Base-by-base conservation (phyloP, 2,329 filamentous ascomycete species). In the Aspergillus sp. region DNA sequence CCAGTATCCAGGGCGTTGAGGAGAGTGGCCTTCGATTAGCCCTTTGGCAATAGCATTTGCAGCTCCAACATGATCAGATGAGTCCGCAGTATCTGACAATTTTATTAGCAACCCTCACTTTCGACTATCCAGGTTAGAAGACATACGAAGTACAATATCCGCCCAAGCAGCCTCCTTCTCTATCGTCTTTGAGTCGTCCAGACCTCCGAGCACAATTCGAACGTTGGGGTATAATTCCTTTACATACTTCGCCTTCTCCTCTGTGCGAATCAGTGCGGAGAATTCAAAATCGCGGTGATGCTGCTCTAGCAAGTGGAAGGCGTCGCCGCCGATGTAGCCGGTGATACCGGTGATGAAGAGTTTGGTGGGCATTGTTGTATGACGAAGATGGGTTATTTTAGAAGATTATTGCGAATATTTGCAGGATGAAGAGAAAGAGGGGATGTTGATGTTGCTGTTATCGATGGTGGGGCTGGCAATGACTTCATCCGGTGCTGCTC, bases 121-220 rank as follows among this genome's bases (percentile, higher is more conserved):
- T 20, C 0, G 20, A 20, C 20, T 0, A 4, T 20, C 20, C 20
- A 3, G 19, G 19, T 2, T 20, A 20, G 19, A 20, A 20, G 19
- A 20, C 69, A 50, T 64, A 77, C 75, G 74, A 62, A 82, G 66
- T 3, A 85, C 81, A 49, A 85, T 77, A 67, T 84, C 79, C 3
- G 81, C 80, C 50, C 75, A 73, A 0, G 57, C 57, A 20, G 51
- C 54, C n/a, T 59, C 57, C 20, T 47, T 52, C 30, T 39, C 49
- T 0, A 59, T 8, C 0, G 49, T 42, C 1, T 30, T 40, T 1
- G 53, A 46, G 19, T 54, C 51, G 8, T 60, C 58, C 3, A 82
- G 73, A 48, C 77, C 75, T 24, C 83, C 83, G 56, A 83, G 79
- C 1, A 84, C 79, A n/a, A 84, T 73, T 13, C 74, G 74, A 51